phyloP scores from a whole-genome alignment of 441 rosid species.

The Theobroma grandiflorum region DNA sequence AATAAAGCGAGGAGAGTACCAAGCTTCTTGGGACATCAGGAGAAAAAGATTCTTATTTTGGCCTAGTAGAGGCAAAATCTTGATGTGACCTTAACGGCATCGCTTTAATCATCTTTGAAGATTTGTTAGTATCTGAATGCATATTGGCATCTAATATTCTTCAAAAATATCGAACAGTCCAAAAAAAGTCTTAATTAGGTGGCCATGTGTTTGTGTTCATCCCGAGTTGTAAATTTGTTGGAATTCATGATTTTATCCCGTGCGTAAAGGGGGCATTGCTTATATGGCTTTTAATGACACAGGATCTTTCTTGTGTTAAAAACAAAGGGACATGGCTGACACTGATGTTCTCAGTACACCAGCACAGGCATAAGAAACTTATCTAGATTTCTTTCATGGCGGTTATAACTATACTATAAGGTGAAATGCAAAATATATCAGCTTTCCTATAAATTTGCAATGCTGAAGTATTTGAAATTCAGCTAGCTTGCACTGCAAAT shows the following conservation, averaged over 20 bases:
- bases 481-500: background rate
- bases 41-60: constrained; percentile 1
- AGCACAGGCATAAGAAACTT: background rate
- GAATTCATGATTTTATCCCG: background rate
- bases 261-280: too few relatives aligned
- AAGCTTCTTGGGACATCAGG: constrained; percentile 19
- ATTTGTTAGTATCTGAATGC: background rate
- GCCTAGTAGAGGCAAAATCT: background rate
- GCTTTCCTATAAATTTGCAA: background rate
- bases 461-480: background rate
- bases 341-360: background rate
- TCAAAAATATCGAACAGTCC: background rate
- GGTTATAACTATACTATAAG: background rate
- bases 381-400: background rate
- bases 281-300: too few relatives aligned
- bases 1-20: background rate
- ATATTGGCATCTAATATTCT: background rate
- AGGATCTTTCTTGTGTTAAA: background rate
- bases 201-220: background rate
- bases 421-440: background rate
- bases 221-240: background rate
- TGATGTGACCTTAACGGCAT: background rate
- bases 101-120: background rate
- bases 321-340: background rate
- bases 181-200: background rate